These are phyloP conservation scores for Secale cereale DNA, from an alignment of 176 grass and related monocot genomes.

Conservation along the genomic window DNA sequence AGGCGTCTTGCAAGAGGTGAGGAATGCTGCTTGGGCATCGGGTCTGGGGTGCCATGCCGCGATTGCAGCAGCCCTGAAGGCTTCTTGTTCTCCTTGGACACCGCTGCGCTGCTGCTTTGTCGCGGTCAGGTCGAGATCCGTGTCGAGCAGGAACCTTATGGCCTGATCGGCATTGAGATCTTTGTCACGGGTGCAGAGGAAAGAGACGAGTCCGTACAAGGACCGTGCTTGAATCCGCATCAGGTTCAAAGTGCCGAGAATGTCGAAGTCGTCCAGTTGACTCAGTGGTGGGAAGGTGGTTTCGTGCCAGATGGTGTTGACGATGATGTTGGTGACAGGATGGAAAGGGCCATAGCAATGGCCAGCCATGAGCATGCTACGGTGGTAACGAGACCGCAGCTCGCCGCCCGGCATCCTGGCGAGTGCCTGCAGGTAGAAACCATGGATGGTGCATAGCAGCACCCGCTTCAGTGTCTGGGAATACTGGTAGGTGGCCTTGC, in stretches of 20 bases:
- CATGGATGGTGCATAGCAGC: neutral
- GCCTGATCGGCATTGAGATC: neutral
- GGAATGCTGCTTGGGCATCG: neutral
- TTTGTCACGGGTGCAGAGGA: neutral
- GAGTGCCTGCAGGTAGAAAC: neutral
- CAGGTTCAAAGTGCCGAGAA: neutral
- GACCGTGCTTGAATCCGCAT: neutral
- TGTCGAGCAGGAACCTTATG: neutral
- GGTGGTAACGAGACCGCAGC: neutral
- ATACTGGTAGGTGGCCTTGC: neutral
- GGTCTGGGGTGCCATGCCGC: neutral
- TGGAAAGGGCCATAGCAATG: neutral
- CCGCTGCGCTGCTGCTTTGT: neutral
- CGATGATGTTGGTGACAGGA: neutral
- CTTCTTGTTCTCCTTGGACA: neutral
- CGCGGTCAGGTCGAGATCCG: neutral
- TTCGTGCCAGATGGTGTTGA: neutral
- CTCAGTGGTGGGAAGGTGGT: neutral
- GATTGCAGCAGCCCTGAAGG: neutral
- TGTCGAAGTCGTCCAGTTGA: neutral
- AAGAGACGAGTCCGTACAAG: neutral
- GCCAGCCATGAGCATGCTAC: neutral
- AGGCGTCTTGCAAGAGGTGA: neutral
- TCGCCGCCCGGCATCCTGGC: neutral
- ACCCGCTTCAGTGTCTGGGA: neutral